These are phyloP conservation scores for Syzygium aqueum DNA, from an alignment of 345 rosid species.

Conservation along the genomic window DNA sequence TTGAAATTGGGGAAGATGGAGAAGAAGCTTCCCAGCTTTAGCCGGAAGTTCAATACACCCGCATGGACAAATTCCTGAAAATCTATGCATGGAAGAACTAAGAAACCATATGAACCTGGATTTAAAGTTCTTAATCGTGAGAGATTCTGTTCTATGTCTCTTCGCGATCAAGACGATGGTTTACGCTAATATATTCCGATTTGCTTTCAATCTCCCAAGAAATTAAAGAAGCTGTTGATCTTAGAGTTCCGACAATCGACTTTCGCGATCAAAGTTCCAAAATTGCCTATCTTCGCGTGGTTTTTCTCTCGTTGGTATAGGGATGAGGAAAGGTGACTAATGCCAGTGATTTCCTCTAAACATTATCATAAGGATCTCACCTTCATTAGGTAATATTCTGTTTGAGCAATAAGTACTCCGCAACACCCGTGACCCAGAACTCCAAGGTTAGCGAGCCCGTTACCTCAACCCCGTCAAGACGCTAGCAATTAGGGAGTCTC, in stretches of 20 bases:
- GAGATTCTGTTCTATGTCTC: background rate
- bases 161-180: background rate
- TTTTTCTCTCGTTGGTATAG: background rate
- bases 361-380: background rate
- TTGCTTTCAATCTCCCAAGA: background rate
- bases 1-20: background rate
- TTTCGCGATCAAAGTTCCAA: background rate
- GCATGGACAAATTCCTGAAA: background rate
- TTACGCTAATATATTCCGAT: background rate
- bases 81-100: background rate
- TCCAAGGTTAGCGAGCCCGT: background rate
- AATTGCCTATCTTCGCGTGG: background rate
- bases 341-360: background rate
- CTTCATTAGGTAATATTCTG: too few relatives aligned
- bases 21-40: background rate
- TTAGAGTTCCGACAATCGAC: background rate
- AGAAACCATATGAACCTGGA: background rate
- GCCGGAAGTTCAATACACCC: background rate
- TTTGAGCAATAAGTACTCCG: background rate
- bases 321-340: background rate
- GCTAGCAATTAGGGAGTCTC: too few relatives aligned
- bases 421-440: background rate
- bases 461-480: background rate
- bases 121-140: background rate
- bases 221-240: background rate